phyloP scores from a whole-genome alignment of 2,329 filamentous ascomycete genomes.

The Fusarium scirpi region DNA sequence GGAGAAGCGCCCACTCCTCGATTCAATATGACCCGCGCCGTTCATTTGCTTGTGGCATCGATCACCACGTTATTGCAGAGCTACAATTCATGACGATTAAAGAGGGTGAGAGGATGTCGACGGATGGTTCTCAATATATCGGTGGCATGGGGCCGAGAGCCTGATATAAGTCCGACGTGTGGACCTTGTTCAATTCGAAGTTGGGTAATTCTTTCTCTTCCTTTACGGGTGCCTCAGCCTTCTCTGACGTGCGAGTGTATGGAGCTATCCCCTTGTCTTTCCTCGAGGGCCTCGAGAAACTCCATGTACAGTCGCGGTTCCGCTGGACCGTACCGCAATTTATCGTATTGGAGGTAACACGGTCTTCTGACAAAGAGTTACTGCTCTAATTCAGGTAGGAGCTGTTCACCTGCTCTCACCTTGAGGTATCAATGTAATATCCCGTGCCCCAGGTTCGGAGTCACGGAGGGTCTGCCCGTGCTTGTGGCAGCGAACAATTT shows the following conservation, averaged over 20 bases:
- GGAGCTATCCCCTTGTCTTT: slow-evolving; percentile 23
- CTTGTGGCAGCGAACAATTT: slow-evolving; percentile 18
- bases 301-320: slow-evolving; percentile 38
- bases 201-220: neutral
- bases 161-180: neutral
- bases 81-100: neutral
- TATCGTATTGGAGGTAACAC: slow-evolving; percentile 8
- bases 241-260: slow-evolving; percentile 6
- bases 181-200: neutral
- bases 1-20: slow-evolving; percentile 37
- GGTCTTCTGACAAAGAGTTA: slow-evolving; percentile 4
- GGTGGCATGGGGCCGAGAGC: neutral
- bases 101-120: neutral
- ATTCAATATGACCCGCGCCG: slow-evolving; percentile 26
- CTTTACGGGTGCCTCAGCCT: slow-evolving; percentile 29
- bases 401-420: slow-evolving; percentile 22
- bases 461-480: slow-evolving; percentile 28
- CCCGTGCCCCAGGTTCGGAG: slow-evolving; percentile 35
- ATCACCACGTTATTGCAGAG: slow-evolving; percentile 1
- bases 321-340: slow-evolving; percentile 46
- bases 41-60: slow-evolving; percentile 22
- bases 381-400: neutral
- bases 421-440: slow-evolving; percentile 11
- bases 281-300: slow-evolving; percentile 10
- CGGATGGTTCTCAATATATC: neutral